Conservation (phyloP, 495 filamentous ascomycete species). For the Penicillium dipodomyicola region DNA sequence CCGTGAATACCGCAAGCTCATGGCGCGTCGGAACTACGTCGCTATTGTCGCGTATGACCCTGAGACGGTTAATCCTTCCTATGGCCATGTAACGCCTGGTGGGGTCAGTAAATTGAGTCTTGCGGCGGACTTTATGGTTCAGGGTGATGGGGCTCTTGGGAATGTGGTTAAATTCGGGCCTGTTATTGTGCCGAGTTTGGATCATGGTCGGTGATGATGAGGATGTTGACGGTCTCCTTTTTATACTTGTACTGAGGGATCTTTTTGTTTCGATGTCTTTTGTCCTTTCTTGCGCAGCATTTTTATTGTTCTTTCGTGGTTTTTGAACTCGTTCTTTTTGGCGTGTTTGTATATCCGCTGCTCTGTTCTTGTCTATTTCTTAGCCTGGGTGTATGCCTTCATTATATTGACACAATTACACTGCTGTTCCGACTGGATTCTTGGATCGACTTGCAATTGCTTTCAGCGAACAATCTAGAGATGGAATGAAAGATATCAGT, state of each 20-base stretch:
- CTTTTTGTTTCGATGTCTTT: not conserved
- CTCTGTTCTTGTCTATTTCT: not conserved
- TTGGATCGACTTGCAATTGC: not conserved
- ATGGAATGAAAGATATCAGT: not conserved
- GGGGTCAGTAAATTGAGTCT: conserved; percentile 71
- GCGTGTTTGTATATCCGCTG: conserved; percentile 4
- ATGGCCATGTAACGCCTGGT: conserved; percentile 44
- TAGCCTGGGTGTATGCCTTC: not conserved
- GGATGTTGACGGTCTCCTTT: no score
- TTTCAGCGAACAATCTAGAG: not conserved
- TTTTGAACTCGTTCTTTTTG: not conserved
- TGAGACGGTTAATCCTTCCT: conserved; percentile 61
- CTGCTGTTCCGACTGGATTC: not conserved
- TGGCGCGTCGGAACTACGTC: conserved; percentile 92
- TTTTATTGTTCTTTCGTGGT: not conserved
- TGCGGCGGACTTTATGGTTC: conserved; percentile 95
- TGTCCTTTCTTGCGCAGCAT: not conserved
- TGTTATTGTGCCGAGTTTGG: conserved; percentile 89
- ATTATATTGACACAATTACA: not conserved
- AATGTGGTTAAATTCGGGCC: conserved; percentile 93
- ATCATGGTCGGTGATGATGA: conserved; percentile 59
- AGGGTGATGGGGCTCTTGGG: conserved; percentile 77
- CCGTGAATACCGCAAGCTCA: conserved; percentile 82
- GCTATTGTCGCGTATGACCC: conserved; percentile 92
- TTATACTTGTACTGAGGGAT: not conserved